These are phyloP conservation scores for Piromyces finnis DNA, from an alignment of 192 early-diverging fungal species.

Conservation along the genomic window DNA sequence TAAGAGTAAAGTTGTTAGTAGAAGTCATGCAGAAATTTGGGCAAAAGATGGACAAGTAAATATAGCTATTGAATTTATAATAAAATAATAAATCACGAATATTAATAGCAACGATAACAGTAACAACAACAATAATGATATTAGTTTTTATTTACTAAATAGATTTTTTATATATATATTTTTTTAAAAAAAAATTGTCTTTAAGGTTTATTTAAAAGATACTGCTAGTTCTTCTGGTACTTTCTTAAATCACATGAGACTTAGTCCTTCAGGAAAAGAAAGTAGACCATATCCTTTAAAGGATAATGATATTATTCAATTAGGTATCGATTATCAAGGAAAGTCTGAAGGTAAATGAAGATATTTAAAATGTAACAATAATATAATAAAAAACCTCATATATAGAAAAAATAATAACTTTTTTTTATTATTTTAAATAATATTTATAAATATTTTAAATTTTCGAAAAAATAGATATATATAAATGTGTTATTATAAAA, in stretches of 20 bases:
- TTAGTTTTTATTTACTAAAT: too few relatives aligned
- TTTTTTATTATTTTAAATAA: too few relatives aligned
- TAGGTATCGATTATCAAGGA: slow-evolving; percentile 94
- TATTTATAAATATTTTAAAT: too few relatives aligned
- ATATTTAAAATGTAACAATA: too few relatives aligned
- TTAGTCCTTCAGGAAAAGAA: slow-evolving; percentile 72
- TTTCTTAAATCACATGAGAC: slow-evolving; percentile 83
- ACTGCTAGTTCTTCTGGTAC: slow-evolving; percentile 95
- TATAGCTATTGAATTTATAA: background rate
- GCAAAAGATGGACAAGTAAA: slow-evolving; percentile 46
- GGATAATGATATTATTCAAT: slow-evolving; percentile 84
- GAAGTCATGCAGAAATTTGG: slow-evolving; percentile 89
- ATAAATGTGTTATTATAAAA: slow-evolving; percentile 78
- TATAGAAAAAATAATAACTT: too few relatives aligned
- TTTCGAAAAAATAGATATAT: slow-evolving; percentile 59
- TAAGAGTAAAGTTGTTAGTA: slow-evolving; percentile 83
- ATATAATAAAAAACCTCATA: too few relatives aligned
- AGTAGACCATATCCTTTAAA: slow-evolving; percentile 39
- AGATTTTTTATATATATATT: too few relatives aligned
- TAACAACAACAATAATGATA: slow-evolving; percentile 1
- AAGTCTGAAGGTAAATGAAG: slow-evolving; percentile 46
- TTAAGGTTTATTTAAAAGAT: slow-evolving; percentile 79
- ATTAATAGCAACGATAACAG: background rate
- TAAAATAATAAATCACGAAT: too few relatives aligned
- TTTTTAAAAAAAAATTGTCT: too few relatives aligned